These are phyloP conservation scores for Pyrus pyrifolia DNA, from an alignment of 306 rosid genomes.

Conservation along the genomic window DNA sequence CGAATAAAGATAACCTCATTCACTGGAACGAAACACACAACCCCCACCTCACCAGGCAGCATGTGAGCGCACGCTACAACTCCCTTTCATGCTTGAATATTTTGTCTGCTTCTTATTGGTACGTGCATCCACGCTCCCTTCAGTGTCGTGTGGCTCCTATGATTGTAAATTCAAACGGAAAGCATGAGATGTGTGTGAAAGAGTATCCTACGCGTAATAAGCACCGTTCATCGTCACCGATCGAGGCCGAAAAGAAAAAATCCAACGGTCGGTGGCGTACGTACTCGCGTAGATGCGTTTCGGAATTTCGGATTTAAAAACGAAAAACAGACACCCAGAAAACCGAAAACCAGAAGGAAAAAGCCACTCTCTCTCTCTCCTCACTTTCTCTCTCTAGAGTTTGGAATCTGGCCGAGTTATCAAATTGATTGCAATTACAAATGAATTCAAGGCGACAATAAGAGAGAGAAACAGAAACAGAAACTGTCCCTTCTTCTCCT, in stretches of 20 bases:
- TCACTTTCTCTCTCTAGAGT: constrained; percentile 6
- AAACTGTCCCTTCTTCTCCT: constrained; percentile 11
- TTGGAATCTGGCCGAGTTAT: constrained; percentile 19
- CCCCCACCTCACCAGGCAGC: background rate
- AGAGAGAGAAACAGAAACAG: background rate
- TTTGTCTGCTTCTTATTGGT: background rate
- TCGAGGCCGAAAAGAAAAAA: background rate
- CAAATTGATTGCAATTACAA: constrained; percentile 25
- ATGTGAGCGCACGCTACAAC: constrained; percentile 5
- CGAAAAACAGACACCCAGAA: background rate
- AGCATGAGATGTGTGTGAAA: constrained; percentile 23
- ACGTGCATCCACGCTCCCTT: constrained; percentile 13
- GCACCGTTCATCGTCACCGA: constrained; percentile 13
- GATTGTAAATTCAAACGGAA: constrained; percentile 3
- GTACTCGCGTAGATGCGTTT: constrained; percentile 12
- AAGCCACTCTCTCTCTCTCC: constrained; percentile 8
- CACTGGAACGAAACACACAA: constrained; percentile 11
- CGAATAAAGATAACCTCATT: constrained; percentile 39
- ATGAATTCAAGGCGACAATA: constrained; percentile 12
- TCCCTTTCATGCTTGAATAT: background rate
- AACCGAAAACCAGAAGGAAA: background rate
- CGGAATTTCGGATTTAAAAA: constrained; percentile 7
- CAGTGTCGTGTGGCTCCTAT: background rate
- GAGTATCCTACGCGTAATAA: constrained; percentile 8
- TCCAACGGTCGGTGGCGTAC: constrained; percentile 26